Evolutionary conservation across 768 basidiomycete species (phyloP).

Genomic region (Leccinum truebloodii): DNA sequence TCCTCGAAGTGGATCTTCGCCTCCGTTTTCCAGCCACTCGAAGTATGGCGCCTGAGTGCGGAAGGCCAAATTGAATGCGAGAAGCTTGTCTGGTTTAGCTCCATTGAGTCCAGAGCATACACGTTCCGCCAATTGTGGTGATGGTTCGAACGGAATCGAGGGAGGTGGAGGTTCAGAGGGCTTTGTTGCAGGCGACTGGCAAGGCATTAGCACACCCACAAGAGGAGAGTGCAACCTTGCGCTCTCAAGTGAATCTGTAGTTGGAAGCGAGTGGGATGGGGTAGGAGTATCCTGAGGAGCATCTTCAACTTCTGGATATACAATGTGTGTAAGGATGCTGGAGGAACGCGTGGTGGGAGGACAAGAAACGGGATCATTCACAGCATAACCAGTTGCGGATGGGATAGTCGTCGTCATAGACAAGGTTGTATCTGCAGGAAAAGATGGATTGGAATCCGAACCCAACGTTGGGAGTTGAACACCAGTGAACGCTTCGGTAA

Average conservation of each 20-base stretch:
- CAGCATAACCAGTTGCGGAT: background rate
- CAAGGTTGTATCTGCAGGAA: background rate
- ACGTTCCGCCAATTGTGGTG: background rate
- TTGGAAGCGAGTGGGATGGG: background rate
- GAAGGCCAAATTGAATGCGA: conserved; percentile 78
- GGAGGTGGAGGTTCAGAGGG: background rate
- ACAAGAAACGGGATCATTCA: conserved; percentile 1
- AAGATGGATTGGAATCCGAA: conserved; percentile 17
- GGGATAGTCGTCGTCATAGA: background rate
- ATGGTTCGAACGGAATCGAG: background rate
- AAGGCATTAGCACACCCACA: background rate
- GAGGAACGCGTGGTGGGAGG: conserved; percentile 21
- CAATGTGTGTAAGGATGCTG: conserved; percentile 23
- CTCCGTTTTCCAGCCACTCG: conserved; percentile 70
- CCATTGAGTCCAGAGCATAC: background rate
- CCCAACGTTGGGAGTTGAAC: conserved; percentile 21
- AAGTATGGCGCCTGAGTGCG: conserved; percentile 56
- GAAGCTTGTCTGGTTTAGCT: conserved; percentile 16
- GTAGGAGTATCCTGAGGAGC: background rate
- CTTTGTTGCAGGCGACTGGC: background rate
- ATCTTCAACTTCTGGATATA: conserved; percentile 13
- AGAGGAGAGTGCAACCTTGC: background rate
- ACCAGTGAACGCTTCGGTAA: conserved; percentile 62
- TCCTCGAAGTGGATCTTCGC: conserved; percentile 31
- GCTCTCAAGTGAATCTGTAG: background rate